These are phyloP conservation scores for Gamarada debralockiae DNA, from an alignment of 495 filamentous ascomycete species.

Conservation along the genomic window DNA sequence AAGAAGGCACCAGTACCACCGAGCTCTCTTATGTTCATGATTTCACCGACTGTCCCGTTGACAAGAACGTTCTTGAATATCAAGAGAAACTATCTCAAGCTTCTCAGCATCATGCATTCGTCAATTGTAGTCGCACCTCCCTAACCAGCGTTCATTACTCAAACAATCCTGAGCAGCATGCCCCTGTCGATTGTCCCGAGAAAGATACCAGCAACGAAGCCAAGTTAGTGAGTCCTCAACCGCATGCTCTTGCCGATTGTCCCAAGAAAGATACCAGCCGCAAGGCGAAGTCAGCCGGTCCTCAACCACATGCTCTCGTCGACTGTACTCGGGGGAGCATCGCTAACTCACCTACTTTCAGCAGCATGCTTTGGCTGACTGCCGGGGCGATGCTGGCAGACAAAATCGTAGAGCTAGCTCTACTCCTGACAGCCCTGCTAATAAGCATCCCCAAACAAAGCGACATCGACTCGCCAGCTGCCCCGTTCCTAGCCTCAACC, in stretches of 20 bases:
- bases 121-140: background rate
- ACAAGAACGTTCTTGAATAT: conserved; percentile 17
- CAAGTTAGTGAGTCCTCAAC: too few species aligned
- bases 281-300: too few species aligned
- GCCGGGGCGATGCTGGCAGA: background rate
- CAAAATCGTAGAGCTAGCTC: background rate
- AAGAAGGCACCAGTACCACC: background rate
- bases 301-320: too few species aligned
- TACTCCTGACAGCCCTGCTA: too few species aligned
- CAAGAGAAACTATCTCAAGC: conserved; percentile 7
- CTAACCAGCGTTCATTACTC: too few species aligned
- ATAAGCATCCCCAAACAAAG: too few species aligned
- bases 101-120: background rate
- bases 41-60: conserved; percentile 16
- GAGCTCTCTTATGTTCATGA: conserved; percentile 21
- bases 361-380: background rate
- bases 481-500: background rate
- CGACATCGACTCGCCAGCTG: conserved; percentile 9
- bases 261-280: too few species aligned
- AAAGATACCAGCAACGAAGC: too few species aligned
- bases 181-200: too few species aligned
- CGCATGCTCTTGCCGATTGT: too few species aligned
- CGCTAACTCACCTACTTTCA: background rate
- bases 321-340: too few species aligned
- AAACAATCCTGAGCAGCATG: too few species aligned